Evolutionary conservation across 768 basidiomycete genomes (phyloP).

Genomic region (Kwoniella sp.): DNA sequence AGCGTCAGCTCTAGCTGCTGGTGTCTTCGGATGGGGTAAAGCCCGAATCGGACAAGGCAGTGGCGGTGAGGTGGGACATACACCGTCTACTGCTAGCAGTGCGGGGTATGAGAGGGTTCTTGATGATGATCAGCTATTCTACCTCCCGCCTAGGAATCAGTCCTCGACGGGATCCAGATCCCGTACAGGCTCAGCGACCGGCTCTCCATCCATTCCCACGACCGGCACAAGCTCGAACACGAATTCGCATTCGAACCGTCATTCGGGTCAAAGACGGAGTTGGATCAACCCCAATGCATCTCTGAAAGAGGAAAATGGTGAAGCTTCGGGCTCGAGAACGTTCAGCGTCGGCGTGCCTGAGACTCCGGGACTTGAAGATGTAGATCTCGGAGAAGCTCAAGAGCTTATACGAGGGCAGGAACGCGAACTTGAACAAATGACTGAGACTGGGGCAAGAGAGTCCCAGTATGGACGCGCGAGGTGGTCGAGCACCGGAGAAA

Average conservation of each 20-base stretch:
- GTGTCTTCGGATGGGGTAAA: slow-evolving; percentile 2
- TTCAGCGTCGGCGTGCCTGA: slow-evolving; percentile 21
- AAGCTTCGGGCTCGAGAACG: slow-evolving; percentile 2
- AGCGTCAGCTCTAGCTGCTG: slow-evolving; percentile 7
- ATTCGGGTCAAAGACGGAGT: not conserved
- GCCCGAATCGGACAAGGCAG: not conserved
- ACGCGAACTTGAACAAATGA: not conserved
- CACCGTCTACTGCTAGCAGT: not conserved
- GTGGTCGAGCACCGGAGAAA: slow-evolving; percentile 10
- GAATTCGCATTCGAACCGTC: not conserved
- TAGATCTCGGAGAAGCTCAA: not conserved
- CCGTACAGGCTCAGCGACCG: not conserved
- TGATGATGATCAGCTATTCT: slow-evolving; percentile 23
- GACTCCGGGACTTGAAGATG: slow-evolving; percentile 4
- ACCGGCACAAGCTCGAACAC: not conserved
- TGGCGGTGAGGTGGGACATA: not conserved
- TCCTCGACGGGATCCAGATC: not conserved
- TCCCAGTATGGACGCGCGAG: slow-evolving; percentile 2
- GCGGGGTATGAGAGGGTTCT: slow-evolving; percentile 16
- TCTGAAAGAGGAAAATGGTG: not conserved
- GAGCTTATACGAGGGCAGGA: not conserved
- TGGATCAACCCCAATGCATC: not conserved
- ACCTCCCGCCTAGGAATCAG: slow-evolving; percentile 1
- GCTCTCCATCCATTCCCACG: not conserved
- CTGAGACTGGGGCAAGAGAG: not conserved